A percentile compares a stretch with the other conserved stretches of the same genome.
phyloP scores from a whole-genome alignment of 495 filamentous ascomycete species.

The Trichoderma orchidacearum region DNA sequence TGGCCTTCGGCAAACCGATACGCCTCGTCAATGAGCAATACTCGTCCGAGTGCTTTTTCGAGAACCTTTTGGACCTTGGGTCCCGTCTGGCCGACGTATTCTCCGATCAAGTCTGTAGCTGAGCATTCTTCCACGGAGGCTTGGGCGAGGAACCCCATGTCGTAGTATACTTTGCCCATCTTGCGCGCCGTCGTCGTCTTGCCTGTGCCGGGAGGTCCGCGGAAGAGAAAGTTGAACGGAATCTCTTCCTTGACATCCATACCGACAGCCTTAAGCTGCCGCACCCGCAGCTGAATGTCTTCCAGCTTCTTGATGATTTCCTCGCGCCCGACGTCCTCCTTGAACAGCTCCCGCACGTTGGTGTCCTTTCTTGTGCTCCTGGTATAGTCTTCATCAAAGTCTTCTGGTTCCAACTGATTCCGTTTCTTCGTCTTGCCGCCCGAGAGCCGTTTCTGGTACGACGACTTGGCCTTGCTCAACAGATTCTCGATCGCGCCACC shows the following conservation, averaged over 20 bases:
- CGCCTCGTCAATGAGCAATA: conserved; percentile 58
- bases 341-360: conserved; percentile 43
- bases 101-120: conserved; percentile 46
- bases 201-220: conserved; percentile 44
- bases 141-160: conserved; percentile 48
- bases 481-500: conserved; percentile 53
- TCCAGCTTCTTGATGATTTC: conserved; percentile 42
- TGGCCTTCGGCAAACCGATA: conserved; percentile 42
- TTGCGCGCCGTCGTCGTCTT: conserved; percentile 60
- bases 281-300: conserved; percentile 42
- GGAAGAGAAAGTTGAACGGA: conserved; percentile 30
- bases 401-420: conserved; percentile 19
- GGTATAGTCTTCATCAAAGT: conserved; percentile 58
- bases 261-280: conserved; percentile 38
- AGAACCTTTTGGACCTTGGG: conserved; percentile 47
- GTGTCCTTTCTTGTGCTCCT: conserved; percentile 33
- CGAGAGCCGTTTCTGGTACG: conserved; percentile 38
- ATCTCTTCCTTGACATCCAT: conserved; percentile 39
- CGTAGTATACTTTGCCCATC: conserved; percentile 63
- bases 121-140: conserved; percentile 45
- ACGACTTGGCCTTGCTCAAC: conserved; percentile 43
- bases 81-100: conserved; percentile 49
- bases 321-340: conserved; percentile 55
- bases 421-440: conserved; percentile 5
- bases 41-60: conserved; percentile 45